These are phyloP conservation scores for Orbilia blumenaviensis DNA, from an alignment of 2,329 filamentous ascomycete genomes.

Conservation along the genomic window DNA sequence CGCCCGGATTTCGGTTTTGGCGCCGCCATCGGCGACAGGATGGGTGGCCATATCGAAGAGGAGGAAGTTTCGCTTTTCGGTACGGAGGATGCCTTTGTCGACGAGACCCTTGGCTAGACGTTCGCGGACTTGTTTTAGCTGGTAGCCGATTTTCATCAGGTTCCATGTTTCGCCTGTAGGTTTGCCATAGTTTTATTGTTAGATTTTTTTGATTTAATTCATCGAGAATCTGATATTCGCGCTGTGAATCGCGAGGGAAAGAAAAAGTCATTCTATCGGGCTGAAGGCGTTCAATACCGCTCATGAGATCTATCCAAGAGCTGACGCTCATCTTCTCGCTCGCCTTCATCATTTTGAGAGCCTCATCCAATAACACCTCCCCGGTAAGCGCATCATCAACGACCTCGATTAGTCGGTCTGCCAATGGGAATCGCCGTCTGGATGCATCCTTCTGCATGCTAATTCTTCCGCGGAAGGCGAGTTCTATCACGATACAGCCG, in stretches of 20 bases:
- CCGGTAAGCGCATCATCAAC: slow-evolving; percentile 95
- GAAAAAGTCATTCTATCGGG: too few relatives aligned
- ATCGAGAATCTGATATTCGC: background rate
- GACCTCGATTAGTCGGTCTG: slow-evolving; percentile 94
- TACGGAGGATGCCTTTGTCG: slow-evolving; percentile 97
- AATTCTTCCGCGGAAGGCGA: slow-evolving; percentile 93
- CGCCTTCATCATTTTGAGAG: slow-evolving; percentile 99
- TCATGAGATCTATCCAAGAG: slow-evolving; percentile 99
- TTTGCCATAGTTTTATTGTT: too few relatives aligned
- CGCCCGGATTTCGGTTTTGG: slow-evolving; percentile 95
- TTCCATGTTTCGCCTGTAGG: slow-evolving; percentile 97
- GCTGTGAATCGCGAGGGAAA: background rate
- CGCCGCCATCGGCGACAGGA: slow-evolving; percentile 92
- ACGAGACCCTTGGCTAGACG: slow-evolving; percentile 95
- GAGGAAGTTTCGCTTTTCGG: slow-evolving; percentile 98
- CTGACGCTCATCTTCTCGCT: slow-evolving; percentile 99
- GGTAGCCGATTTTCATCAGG: slow-evolving; percentile 99
- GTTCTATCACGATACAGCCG: slow-evolving; percentile 97
- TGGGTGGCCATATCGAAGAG: slow-evolving; percentile 99
- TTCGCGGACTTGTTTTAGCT: slow-evolving; percentile 98
- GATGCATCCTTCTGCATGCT: slow-evolving; percentile 98
- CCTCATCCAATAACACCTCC: slow-evolving; percentile 95
- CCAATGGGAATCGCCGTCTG: slow-evolving; percentile 87
- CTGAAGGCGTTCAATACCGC: slow-evolving; percentile 71
- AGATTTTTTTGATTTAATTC: background rate